These are phyloP conservation scores for Candida easanensis DNA, from an alignment of 805 yeast genomes.

Conservation along the genomic window DNA sequence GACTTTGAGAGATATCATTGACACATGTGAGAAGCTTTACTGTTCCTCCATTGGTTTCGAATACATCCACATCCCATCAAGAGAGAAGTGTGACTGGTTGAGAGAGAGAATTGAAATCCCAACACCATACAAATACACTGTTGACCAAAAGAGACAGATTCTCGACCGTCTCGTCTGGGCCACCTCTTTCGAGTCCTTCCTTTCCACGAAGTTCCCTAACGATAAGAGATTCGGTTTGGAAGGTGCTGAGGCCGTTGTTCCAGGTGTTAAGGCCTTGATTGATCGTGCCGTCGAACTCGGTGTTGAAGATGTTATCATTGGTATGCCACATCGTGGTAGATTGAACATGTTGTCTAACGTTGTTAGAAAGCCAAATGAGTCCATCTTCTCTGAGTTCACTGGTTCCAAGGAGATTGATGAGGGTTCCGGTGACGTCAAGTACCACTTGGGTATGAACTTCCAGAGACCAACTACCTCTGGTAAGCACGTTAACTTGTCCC, in stretches of 20 bases:
- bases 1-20: conserved; percentile 76
- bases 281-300: conserved; percentile 92
- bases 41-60: conserved; percentile 90
- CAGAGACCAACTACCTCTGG: conserved; percentile 99
- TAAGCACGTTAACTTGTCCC: conserved; percentile 88
- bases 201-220: conserved; percentile 94
- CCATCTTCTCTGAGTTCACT: conserved; percentile 92
- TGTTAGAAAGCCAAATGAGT: conserved; percentile 97
- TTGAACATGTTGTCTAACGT: conserved; percentile 96
- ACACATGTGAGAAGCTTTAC: conserved; percentile 77
- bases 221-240: conserved; percentile 98
- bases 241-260: conserved; percentile 96
- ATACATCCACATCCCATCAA: conserved; percentile 94
- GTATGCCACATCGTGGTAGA: conserved; percentile 99
- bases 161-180: conserved; percentile 97
- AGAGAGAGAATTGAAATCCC: conserved; percentile 96
- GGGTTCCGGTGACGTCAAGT: conserved; percentile 98
- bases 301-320: conserved; percentile 92
- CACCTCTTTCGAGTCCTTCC: conserved; percentile 86
- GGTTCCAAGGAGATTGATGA: conserved; percentile 90
- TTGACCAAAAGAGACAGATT: conserved; percentile 93
- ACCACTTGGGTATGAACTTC: conserved; percentile 99
- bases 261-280: conserved; percentile 94
- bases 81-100: conserved; percentile 96
- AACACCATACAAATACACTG: conserved; percentile 72